These are phyloP conservation scores for Cyanidiococcus yangmingshanensis DNA, from an alignment of 23 red algal genomes.

Conservation along the genomic window DNA sequence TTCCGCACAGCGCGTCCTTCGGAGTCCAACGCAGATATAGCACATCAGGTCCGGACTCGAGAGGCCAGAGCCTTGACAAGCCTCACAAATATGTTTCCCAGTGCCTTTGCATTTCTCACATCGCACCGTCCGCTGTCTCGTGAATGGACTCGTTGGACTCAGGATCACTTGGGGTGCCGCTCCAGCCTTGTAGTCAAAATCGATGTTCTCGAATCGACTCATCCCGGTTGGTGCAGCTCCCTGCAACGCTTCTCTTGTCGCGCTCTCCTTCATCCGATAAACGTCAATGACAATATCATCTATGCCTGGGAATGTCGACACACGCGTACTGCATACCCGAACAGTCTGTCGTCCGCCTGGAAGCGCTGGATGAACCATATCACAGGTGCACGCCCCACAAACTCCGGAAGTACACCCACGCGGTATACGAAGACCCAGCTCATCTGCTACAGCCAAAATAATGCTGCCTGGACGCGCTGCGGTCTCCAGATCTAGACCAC, in stretches of 20 bases:
- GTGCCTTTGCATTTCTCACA: conserved; percentile 27
- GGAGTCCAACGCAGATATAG: conserved; percentile 33
- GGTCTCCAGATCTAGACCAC: conserved; percentile 40
- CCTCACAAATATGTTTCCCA: conserved; percentile 22
- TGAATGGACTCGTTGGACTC: background rate
- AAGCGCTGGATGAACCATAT: conserved; percentile 39
- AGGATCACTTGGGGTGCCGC: conserved; percentile 29
- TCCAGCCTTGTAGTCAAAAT: conserved; percentile 57
- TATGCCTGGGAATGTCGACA: conserved; percentile 13
- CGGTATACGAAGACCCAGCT: conserved; percentile 61
- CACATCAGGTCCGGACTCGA: background rate
- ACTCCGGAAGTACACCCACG: conserved; percentile 75
- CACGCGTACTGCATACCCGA: conserved; percentile 65
- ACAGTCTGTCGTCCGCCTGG: conserved; percentile 46
- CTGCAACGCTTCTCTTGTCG: background rate
- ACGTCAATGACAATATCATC: conserved; percentile 79
- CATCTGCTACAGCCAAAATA: conserved; percentile 58
- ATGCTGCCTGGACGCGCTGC: conserved; percentile 41
- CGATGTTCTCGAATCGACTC: conserved; percentile 64
- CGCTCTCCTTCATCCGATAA: conserved; percentile 30
- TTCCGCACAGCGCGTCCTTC: conserved; percentile 25
- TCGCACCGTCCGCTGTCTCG: conserved; percentile 25
- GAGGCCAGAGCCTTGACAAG: background rate
- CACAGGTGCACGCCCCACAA: conserved; percentile 80
- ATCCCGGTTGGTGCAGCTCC: conserved; percentile 21